These are phyloP conservation scores for Hippophae gyantsensis DNA, from an alignment of 306 rosid species.

Conservation along the genomic window DNA sequence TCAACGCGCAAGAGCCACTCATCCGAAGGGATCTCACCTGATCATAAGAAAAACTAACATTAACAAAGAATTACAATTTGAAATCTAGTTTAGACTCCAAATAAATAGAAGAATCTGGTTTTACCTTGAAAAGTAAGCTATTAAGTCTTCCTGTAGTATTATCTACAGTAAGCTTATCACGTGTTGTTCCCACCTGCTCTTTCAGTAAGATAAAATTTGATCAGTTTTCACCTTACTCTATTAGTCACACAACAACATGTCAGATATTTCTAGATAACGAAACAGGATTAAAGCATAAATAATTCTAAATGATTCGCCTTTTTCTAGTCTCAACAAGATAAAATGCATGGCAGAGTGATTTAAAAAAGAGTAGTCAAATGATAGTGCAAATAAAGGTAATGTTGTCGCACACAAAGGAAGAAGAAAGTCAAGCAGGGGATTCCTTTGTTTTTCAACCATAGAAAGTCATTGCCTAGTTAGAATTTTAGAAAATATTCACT, in stretches of 20 bases:
- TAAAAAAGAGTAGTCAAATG: no score
- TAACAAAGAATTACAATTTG: slow-evolving; percentile 7
- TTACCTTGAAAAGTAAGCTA: slow-evolving; percentile 80
- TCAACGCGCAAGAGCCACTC: slow-evolving; percentile 88
- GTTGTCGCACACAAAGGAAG: no score
- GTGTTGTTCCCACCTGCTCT: slow-evolving; percentile 75
- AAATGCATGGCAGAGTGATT: no score
- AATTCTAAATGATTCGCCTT: no score
- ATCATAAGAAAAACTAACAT: slow-evolving; percentile 13
- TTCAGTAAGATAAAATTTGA: slow-evolving; percentile 22
- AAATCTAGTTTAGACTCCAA: slow-evolving; percentile 11
- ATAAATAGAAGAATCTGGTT: slow-evolving; percentile 10
- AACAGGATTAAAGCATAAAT: no score
- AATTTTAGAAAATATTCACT: no score
- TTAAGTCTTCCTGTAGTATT: slow-evolving; percentile 54
- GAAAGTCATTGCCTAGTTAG: no score
- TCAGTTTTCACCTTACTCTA: slow-evolving; percentile 12
- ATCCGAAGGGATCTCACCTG: slow-evolving; percentile 94
- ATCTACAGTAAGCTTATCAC: slow-evolving; percentile 62
- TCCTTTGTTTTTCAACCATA: no score
- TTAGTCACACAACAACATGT: background rate
- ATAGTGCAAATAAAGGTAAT: no score
- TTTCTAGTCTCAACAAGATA: no score
- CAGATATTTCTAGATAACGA: no score
- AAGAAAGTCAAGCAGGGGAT: no score